phyloP scores from a whole-genome alignment of 768 basidiomycete genomes.

The Royoungia palumana region DNA sequence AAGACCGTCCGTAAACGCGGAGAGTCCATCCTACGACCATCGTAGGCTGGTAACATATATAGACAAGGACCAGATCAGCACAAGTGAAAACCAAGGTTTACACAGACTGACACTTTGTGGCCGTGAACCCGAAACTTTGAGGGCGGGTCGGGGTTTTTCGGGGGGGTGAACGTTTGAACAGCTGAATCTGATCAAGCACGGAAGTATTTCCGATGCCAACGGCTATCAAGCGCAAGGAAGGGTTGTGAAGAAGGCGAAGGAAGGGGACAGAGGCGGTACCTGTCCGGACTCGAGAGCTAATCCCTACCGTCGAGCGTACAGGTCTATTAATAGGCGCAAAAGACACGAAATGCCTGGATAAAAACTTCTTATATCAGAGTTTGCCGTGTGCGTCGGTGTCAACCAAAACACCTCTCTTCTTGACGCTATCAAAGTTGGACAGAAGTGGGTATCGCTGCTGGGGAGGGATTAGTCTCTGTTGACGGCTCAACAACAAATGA shows the following conservation, averaged over 20 bases:
- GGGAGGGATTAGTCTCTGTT: too few species aligned
- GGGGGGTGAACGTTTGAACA: background rate
- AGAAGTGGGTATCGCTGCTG: too few species aligned
- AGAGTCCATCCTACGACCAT: conserved; percentile 12
- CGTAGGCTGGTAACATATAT: conserved; percentile 2
- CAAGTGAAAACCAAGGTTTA: background rate
- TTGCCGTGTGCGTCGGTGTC: too few species aligned
- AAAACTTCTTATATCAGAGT: too few species aligned
- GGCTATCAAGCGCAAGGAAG: background rate
- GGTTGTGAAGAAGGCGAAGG: background rate
- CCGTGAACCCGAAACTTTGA: conserved; percentile 4
- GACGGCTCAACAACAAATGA: too few species aligned
- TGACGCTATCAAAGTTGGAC: too few species aligned
- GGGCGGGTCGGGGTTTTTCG: background rate
- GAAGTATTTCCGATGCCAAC: conserved; percentile 10
- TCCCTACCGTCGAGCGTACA: too few species aligned
- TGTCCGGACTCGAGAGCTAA: too few species aligned
- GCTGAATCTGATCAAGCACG: background rate
- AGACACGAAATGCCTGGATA: too few species aligned
- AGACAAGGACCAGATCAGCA: background rate
- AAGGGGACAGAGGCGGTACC: background rate
- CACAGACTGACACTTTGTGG: conserved; percentile 4
- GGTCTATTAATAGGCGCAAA: too few species aligned
- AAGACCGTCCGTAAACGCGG: conserved; percentile 3
- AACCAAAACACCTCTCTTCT: too few species aligned